Evolutionary conservation across 1,284 basidiomycete species (phyloP), one percentile per base, ranked within the genome.

Genomic region (Cystobasidiaceae sp.): DNA sequence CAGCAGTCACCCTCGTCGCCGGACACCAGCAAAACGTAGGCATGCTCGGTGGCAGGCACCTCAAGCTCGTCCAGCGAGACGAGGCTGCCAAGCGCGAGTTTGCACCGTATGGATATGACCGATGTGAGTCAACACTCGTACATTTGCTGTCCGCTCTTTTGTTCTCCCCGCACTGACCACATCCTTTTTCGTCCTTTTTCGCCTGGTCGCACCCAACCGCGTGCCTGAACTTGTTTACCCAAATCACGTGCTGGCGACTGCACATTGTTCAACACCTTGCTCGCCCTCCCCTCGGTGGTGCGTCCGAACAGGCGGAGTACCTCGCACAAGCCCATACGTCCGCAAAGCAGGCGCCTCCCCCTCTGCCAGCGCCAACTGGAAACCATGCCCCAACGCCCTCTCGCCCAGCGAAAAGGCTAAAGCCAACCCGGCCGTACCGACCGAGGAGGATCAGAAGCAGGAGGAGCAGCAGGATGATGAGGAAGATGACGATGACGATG

Each of bases 1-100:
- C 52, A 4, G 33, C 51, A 3, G 21, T 45, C 19, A 5, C 48
- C 45, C 30, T 48, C 28, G 19, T 49, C 25, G 30, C 33, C 28
- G 21, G 37, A 34, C 34, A 52, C 39, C 23, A 39, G 19, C 57
- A 43, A 28, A n/a, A 39, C 37, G 17, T 23, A 19, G 21, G 34
- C n/a, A 32, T 28, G 3, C 55, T 44, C 28, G 44, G 56, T 44
- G 61, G 61, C 34, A 49, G 46, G 41, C 61, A 64, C 43, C 34
- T 55, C 39, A 64, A 64, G 44, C 46, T 64, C 33, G 61, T 44
- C 21, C 55, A 64, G 43, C 19, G 61, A 23, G 61, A 64, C 19
- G 52, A 56, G 3, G 43, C 48, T 15, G 34, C 4, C 4, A 64
- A 64, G 61, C 25, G 61, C 4, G 61, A 50, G 21, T 44, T 64